Conservation (phyloP, 163 green algal genomes). For the Scenedesmus sp. region DNA sequence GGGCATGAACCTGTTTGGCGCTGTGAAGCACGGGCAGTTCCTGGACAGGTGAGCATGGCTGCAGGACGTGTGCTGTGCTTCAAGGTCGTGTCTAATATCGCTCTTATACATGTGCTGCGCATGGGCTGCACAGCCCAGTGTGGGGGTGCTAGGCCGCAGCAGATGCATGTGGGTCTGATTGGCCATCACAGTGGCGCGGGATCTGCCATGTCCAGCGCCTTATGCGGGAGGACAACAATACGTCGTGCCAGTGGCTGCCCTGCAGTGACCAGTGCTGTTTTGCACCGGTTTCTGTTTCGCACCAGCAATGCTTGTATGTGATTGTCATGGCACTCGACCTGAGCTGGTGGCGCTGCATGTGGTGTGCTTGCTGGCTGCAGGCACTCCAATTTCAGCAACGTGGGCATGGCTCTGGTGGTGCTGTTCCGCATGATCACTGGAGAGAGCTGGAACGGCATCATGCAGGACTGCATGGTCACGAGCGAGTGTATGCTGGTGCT, state of each 20-base stretch:
- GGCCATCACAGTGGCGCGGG: too few relatives aligned
- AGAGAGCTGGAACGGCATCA: slow-evolving; percentile 78
- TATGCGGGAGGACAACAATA: too few relatives aligned
- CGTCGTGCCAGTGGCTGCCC: too few relatives aligned
- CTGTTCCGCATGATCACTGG: slow-evolving; percentile 78
- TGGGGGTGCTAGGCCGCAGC: too few relatives aligned
- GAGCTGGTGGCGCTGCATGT: background rate
- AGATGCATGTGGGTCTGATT: too few relatives aligned
- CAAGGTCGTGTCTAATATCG: too few relatives aligned
- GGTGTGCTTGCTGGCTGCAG: background rate
- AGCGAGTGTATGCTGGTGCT: slow-evolving; percentile 13
- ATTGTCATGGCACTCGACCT: background rate
- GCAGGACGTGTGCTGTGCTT: background rate
- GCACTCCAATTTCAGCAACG: slow-evolving; percentile 77
- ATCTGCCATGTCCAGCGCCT: too few relatives aligned
- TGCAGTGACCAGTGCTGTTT: too few relatives aligned
- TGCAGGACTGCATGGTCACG: slow-evolving; percentile 61
- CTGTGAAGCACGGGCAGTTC: slow-evolving; percentile 64
- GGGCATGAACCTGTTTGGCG: slow-evolving; percentile 81
- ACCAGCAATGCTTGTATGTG: background rate
- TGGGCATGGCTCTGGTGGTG: slow-evolving; percentile 67
- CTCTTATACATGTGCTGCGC: too few relatives aligned
- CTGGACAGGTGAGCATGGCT: slow-evolving; percentile 45
- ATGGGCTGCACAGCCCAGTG: too few relatives aligned
- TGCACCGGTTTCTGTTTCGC: too few relatives aligned